phyloP scores from a whole-genome alignment of 495 filamentous ascomycete species.

The Aspergillus mulundensis region DNA sequence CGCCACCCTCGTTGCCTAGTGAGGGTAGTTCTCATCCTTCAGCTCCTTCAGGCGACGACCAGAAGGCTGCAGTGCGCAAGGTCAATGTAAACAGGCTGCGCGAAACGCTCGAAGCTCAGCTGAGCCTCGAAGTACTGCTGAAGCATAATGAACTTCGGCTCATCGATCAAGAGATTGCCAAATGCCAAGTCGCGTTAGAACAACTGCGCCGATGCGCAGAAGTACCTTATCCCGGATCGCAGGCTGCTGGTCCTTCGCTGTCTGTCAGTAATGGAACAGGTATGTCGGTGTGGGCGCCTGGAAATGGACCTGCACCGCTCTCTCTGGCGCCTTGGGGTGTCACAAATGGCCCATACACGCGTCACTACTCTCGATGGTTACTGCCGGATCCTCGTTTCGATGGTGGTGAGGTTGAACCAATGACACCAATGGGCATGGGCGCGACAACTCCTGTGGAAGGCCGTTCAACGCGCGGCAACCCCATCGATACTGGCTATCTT shows the following conservation, averaged over 20 bases:
- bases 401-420: slow-evolving; percentile 48
- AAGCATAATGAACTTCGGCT: slow-evolving; percentile 92
- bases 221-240: slow-evolving; percentile 76
- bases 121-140: slow-evolving; percentile 85
- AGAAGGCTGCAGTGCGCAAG: slow-evolving; percentile 20
- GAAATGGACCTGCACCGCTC: slow-evolving; percentile 52
- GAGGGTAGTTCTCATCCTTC: slow-evolving; percentile 12
- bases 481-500: slow-evolving; percentile 50
- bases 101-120: slow-evolving; percentile 75
- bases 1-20: slow-evolving; percentile 10
- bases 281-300: slow-evolving; percentile 55
- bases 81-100: slow-evolving; percentile 45
- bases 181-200: slow-evolving; percentile 92
- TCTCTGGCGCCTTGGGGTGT: slow-evolving; percentile 84
- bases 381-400: slow-evolving; percentile 87
- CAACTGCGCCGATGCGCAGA: slow-evolving; percentile 88
- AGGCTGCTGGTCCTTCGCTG: slow-evolving; percentile 54
- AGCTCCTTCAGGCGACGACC: slow-evolving; percentile 16
- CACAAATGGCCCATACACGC: slow-evolving; percentile 82
- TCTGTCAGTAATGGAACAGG: slow-evolving; percentile 70
- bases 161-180: slow-evolving; percentile 94
- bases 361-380: slow-evolving; percentile 93
- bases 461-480: slow-evolving; percentile 70
- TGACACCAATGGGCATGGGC: slow-evolving; percentile 23
- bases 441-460: slow-evolving; percentile 47